phyloP scores from a whole-genome alignment of 2,329 filamentous ascomycete species.

The Nemania sp. region DNA sequence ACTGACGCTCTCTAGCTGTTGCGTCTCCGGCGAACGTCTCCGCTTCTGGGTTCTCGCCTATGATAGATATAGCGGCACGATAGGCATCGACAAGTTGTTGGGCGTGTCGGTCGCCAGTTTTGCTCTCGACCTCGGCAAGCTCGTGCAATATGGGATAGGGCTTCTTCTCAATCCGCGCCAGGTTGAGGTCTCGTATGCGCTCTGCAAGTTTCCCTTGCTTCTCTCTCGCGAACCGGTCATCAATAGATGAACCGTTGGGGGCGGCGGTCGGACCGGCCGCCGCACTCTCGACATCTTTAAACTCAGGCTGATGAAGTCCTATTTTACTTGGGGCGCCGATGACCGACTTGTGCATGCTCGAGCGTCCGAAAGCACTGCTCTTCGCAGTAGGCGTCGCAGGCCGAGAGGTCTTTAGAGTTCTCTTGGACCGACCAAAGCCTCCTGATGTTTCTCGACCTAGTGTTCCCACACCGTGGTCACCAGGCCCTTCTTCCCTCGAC shows the following conservation, averaged over 20 bases:
- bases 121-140: constrained; percentile 74
- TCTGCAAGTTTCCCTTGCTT: constrained; percentile 83
- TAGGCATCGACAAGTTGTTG: constrained; percentile 82
- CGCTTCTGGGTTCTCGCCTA: constrained; percentile 69
- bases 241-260: constrained; percentile 58
- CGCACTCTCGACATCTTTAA: constrained; percentile 69
- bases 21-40: constrained; percentile 63
- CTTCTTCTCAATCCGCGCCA: constrained; percentile 66
- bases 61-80: constrained; percentile 77
- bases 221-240: constrained; percentile 78
- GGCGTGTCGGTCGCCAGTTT: constrained; percentile 71
- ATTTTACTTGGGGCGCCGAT: constrained; percentile 79
- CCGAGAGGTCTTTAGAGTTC: constrained; percentile 49
- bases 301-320: constrained; percentile 66
- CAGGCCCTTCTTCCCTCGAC: constrained; percentile 54
- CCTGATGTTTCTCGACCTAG: constrained; percentile 54
- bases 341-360: constrained; percentile 78
- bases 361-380: constrained; percentile 65
- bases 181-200: constrained; percentile 79
- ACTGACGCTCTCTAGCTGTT: constrained; percentile 75
- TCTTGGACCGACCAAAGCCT: constrained; percentile 64
- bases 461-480: constrained; percentile 39
- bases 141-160: constrained; percentile 76
- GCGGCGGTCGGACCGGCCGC: constrained; percentile 53
- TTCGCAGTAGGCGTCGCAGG: constrained; percentile 45